A percentile compares a stretch with the other conserved stretches of the same genome.
Evolutionary conservation across 208 protist genomes (phyloP).

Genomic region (Leishmania guyanensis): DNA sequence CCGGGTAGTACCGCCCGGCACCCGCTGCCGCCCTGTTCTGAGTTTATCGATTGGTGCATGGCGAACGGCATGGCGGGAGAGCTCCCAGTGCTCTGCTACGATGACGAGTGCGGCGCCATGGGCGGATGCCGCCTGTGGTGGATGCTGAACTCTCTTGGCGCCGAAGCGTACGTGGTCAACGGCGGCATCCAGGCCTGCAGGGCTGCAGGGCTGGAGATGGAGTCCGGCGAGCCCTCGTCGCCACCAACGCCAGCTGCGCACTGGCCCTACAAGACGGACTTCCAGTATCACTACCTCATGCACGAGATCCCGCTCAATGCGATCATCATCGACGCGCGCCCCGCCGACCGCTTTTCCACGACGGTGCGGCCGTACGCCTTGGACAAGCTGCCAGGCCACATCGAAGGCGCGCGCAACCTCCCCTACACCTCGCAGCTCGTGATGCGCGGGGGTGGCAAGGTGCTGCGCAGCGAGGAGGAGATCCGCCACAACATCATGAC

Average conservation of each 20-base stretch:
- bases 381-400: constrained; percentile 77
- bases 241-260: constrained; percentile 12
- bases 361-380: constrained; percentile 64
- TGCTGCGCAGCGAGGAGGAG: constrained; percentile 46
- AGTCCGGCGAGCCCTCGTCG: constrained; percentile 24
- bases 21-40: constrained; percentile 48
- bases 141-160: constrained; percentile 82
- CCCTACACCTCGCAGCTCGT: constrained; percentile 43
- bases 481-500: constrained; percentile 51
- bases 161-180: constrained; percentile 84
- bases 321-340: constrained; percentile 68
- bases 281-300: constrained; percentile 37
- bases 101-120: constrained; percentile 77
- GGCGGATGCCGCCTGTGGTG: constrained; percentile 85
- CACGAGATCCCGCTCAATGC: constrained; percentile 55
- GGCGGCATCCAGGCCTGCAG: constrained; percentile 66
- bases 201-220: constrained; percentile 43
- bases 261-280: constrained; percentile 57
- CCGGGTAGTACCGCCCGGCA: constrained; percentile 49
- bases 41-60: constrained; percentile 73
- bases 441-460: constrained; percentile 17
- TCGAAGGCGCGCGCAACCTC: constrained; percentile 65
- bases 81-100: constrained; percentile 82
- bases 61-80: constrained; percentile 37
- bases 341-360: constrained; percentile 45